Evolutionary conservation across 148 eudicot genomes (phyloP).

Genomic region (Polygonum aviculare): DNA sequence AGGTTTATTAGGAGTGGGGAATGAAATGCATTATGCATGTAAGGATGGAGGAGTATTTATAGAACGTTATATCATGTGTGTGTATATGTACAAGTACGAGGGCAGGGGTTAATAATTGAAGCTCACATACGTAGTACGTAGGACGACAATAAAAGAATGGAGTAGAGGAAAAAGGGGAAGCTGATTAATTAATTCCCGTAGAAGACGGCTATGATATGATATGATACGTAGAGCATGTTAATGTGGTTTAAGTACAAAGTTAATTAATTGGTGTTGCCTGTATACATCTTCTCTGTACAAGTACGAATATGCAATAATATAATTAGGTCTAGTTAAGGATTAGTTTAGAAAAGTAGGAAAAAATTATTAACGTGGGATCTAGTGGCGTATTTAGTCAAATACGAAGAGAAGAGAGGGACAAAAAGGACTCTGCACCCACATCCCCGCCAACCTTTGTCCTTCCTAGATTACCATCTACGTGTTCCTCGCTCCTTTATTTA

Average conservation of each 20-base stretch:
- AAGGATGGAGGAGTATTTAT: not conserved
- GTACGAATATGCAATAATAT: not conserved
- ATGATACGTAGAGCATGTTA: not conserved
- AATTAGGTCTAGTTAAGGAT: not conserved
- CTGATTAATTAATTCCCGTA: not conserved
- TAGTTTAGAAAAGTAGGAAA: too few relatives aligned
- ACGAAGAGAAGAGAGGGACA: not conserved
- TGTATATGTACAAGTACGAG: too few relatives aligned
- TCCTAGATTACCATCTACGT: not conserved
- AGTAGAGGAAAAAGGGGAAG: not conserved
- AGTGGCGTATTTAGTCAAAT: not conserved
- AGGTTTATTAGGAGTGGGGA: not conserved
- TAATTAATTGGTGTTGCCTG: not conserved
- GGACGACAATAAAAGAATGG: too few relatives aligned
- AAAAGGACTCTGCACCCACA: not conserved
- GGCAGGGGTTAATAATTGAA: not conserved
- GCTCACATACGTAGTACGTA: not conserved
- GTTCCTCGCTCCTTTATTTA: not conserved
- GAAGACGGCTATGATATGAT: not conserved
- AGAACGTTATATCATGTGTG: not conserved
- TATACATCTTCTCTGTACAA: not conserved
- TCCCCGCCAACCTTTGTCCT: conserved; percentile 1
- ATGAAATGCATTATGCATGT: not conserved
- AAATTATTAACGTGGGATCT: too few relatives aligned
- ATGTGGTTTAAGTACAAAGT: not conserved